Evolutionary conservation across 345 rosid genomes (phyloP), one percentile per base, ranked within the genome.

Genomic region (Camelina hispida): DNA sequence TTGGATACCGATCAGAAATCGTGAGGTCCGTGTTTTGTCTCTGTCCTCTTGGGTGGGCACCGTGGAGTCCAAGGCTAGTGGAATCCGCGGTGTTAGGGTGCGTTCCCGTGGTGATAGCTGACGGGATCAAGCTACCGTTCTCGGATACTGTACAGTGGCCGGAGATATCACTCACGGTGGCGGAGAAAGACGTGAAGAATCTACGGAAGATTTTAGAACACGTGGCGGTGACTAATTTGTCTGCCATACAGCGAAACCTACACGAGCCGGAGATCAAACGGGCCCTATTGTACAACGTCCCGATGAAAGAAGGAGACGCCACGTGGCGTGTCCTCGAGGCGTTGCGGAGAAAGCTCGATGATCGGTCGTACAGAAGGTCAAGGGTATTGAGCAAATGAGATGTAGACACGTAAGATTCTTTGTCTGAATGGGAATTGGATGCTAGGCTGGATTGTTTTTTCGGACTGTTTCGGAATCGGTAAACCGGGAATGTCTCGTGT

Each of bases 31-130:
- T 87, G 16, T 95, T 95, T 66, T 95, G 99, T 71, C 79, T 95
- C 7, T 92, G 97, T 62, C 99, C 99, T 0, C 82, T 89, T 0
- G 99, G 99, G 59, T 95, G 99, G 99, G 99, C 99, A 68, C 99
- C 99, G 0, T 95, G 99, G 99, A 95, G 97, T 71, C 99, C 99
- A 0, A 72, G 99, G 65, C 84, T 95, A 10, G 97, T 92, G 11
- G 99, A 95, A 70, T 87, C 99, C 0, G 94, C 87, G 4, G 93
- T 83, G 0, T 83, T 95, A 54, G 99, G 99, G 0, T 95, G 99
- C 62, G 89, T 95, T 20, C 99, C 99, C 9, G 97, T 95, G 10
- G 84, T 92, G 3, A 87, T 92, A 7, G 97, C 99, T 0, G 97
- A 95, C 28, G 99, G 90, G 14, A 89, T 95, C 59, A 83, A 86